Percentiles rank a stretch among this genome's conserved stretches.
Conservation (phyloP, 148 eudicot genomes). For the Vaccinium darrowii region DNA sequence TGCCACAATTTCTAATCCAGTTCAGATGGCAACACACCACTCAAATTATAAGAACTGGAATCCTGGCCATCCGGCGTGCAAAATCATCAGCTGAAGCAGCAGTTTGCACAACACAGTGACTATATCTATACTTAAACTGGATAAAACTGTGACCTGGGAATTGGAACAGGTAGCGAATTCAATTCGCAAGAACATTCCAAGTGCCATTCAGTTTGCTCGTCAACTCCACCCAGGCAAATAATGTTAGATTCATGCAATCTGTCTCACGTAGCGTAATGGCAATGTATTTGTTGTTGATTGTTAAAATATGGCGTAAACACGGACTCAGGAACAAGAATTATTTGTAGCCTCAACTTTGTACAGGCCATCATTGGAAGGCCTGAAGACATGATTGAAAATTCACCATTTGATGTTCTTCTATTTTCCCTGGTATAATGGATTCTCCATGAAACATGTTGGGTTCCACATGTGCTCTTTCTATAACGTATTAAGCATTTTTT, state of each 20-base stretch:
- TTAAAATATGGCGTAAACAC: neutral
- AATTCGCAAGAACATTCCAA: neutral
- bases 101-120: slow-evolving; percentile 21
- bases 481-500: too few species aligned
- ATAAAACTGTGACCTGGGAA: neutral
- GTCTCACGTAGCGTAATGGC: neutral
- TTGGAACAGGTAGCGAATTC: neutral
- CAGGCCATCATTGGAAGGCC: neutral
- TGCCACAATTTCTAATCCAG: slow-evolving; percentile 58
- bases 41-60: slow-evolving; percentile 22
- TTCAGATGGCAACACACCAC: slow-evolving; percentile 51
- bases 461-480: neutral
- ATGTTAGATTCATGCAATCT: neutral
- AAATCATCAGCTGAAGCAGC: slow-evolving; percentile 25
- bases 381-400: neutral
- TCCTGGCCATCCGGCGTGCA: slow-evolving; percentile 19
- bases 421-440: neutral
- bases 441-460: neutral
- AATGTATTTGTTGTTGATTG: neutral
- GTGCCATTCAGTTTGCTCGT: neutral
- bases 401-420: neutral
- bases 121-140: neutral
- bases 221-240: neutral
- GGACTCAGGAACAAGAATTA: neutral
- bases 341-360: neutral